Evolutionary conservation across 129 eudicot genomes (phyloP).

Genomic region (Scalesia atractyloides): DNA sequence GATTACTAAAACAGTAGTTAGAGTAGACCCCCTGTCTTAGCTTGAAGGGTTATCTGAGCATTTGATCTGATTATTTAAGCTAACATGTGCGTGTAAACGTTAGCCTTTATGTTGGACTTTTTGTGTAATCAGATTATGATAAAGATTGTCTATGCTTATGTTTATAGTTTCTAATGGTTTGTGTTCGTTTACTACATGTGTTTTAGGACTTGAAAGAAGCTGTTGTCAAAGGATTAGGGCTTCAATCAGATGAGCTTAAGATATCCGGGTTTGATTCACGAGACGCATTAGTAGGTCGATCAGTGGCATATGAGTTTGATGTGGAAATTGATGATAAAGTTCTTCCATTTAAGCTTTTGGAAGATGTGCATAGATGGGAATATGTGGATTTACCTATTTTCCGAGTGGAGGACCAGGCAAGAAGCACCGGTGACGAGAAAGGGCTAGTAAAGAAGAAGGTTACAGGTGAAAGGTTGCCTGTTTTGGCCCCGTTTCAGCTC

Average conservation of each 20-base stretch:
- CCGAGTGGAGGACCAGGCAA: conserved; percentile 45
- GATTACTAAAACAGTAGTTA: no score
- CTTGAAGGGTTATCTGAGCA: neutral
- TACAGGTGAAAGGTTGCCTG: conserved; percentile 54
- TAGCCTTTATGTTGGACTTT: neutral
- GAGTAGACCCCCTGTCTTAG: neutral
- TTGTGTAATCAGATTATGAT: no score
- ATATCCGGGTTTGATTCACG: conserved; percentile 85
- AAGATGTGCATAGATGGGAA: conserved; percentile 92
- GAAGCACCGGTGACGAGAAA: conserved; percentile 42
- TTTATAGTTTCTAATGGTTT: neutral
- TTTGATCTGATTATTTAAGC: neutral
- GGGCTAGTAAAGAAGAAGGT: conserved; percentile 56
- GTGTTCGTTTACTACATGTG: neutral
- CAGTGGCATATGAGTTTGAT: conserved; percentile 88
- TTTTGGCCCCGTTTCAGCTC: conserved; percentile 88
- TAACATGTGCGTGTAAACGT: neutral
- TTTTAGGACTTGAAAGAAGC: conserved; percentile 90
- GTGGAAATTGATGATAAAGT: conserved; percentile 80
- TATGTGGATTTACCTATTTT: conserved; percentile 89
- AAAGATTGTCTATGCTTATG: no score
- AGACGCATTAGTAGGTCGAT: conserved; percentile 81
- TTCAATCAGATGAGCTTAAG: conserved; percentile 83
- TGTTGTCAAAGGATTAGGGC: conserved; percentile 91
- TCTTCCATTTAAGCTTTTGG: conserved; percentile 78